Evolutionary conservation across 768 basidiomycete species (phyloP).

Genomic region (Kwoniella sp.): DNA sequence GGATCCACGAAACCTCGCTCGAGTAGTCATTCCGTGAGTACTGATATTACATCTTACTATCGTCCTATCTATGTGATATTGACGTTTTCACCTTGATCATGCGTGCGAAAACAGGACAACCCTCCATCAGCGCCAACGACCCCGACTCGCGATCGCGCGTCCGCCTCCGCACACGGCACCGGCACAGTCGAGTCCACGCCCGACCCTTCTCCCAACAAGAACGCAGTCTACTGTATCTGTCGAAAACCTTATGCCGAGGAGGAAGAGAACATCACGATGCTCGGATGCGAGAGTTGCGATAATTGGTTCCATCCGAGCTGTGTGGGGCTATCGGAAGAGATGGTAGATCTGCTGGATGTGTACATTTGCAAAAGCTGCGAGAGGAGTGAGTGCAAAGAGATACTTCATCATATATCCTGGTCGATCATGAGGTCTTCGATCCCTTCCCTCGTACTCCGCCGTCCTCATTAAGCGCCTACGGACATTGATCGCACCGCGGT

Average conservation of each 20-base stretch:
- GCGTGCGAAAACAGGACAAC: neutral
- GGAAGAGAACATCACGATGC: conserved; percentile 44
- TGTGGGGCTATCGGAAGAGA: conserved; percentile 37
- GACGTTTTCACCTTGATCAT: neutral
- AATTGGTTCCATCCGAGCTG: conserved; percentile 53
- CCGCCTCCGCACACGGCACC: neutral
- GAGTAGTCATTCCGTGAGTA: conserved; percentile 14
- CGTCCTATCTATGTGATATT: too few species aligned
- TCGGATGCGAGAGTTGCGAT: conserved; percentile 53
- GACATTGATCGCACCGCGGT: neutral
- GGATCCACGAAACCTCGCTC: conserved; percentile 14
- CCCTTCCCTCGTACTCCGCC: neutral
- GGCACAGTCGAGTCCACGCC: conserved; percentile 1
- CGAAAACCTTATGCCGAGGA: conserved; percentile 43
- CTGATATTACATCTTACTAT: too few species aligned
- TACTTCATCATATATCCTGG: neutral
- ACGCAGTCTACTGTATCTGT: conserved; percentile 46
- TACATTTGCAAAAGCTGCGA: conserved; percentile 50
- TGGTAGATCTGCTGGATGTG: conserved; percentile 43
- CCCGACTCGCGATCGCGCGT: conserved; percentile 6
- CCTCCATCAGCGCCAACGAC: conserved; percentile 2
- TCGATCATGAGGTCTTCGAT: neutral
- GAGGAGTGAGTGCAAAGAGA: conserved; percentile 45
- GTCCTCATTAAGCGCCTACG: neutral
- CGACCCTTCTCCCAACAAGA: conserved; percentile 16